phyloP scores from a whole-genome alignment of 345 rosid genomes.

The Euphorbia lathyris region DNA sequence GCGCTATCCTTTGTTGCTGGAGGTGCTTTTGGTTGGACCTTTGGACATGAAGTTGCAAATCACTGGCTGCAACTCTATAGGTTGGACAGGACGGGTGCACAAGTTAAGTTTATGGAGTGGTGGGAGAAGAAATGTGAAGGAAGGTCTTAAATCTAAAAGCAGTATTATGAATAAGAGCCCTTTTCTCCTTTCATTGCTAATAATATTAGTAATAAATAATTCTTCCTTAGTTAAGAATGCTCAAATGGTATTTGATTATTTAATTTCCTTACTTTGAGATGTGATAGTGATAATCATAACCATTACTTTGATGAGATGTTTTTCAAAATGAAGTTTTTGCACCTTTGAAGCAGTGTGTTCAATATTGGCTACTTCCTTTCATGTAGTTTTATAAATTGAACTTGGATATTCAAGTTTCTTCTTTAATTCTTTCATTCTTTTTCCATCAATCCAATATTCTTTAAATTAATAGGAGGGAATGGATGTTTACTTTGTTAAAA shows the following conservation, averaged over 20 bases:
- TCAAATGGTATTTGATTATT: background rate
- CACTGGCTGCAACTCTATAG: constrained; percentile 74
- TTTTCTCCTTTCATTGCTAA: background rate
- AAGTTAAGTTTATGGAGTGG: constrained; percentile 91
- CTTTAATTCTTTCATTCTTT: no score
- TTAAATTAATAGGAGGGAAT: no score
- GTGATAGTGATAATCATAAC: background rate
- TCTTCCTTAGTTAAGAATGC: background rate
- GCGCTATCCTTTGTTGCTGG: constrained; percentile 78
- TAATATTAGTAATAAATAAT: background rate
- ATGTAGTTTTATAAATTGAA: background rate
- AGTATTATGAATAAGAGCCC: background rate
- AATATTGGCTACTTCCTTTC: background rate
- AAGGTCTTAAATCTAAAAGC: constrained; percentile 17
- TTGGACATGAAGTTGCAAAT: constrained; percentile 78
- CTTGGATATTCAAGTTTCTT: no score
- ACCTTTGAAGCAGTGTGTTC: background rate
- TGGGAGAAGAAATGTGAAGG: constrained; percentile 61
- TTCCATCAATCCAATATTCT: no score
- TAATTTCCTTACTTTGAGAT: background rate
- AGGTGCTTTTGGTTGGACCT: constrained; percentile 82
- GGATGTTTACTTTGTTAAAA: no score
- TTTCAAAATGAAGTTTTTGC: background rate
- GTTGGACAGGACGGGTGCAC: constrained; percentile 84
- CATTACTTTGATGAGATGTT: background rate